Percentiles rank a stretch among this genome's conserved stretches.
Evolutionary conservation across 306 rosid species (phyloP).

Genomic region (Rosa lucieae): DNA sequence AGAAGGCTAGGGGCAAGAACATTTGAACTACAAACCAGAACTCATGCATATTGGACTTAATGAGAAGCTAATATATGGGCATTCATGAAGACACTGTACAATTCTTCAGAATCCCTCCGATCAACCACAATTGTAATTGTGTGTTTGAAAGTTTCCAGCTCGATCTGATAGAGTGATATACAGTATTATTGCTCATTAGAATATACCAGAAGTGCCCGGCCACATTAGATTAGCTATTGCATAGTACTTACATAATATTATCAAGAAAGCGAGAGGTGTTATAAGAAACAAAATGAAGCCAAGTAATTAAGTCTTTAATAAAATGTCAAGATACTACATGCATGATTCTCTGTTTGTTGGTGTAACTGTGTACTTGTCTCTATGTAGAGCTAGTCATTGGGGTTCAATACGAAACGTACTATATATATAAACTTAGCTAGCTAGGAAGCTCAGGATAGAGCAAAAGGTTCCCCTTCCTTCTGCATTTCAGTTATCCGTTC

Average conservation of each 20-base stretch:
- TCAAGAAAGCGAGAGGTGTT: neutral
- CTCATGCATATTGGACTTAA: no score
- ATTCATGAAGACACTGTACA: no score
- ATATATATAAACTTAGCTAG: neutral
- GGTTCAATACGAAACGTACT: neutral
- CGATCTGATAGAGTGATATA: no score
- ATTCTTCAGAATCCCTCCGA: no score
- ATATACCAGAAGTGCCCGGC: no score
- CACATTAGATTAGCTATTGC: neutral
- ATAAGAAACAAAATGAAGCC: conserved; percentile 15
- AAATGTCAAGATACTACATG: neutral
- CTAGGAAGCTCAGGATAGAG: neutral
- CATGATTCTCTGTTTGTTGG: neutral
- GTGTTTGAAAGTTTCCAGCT: no score
- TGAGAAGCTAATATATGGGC: no score
- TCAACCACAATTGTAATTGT: no score
- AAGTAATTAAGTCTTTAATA: neutral
- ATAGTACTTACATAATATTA: neutral
- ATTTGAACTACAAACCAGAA: no score
- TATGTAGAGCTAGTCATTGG: neutral
- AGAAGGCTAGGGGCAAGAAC: no score
- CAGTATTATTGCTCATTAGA: no score
- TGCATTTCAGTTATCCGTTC: neutral
- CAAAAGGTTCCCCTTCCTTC: neutral
- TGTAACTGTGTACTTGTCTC: neutral